Percentiles rank a stretch among this genome's conserved stretches.
phyloP scores from a whole-genome alignment of 352 stramenopile genomes.

The Phytophthora ohioensis region DNA sequence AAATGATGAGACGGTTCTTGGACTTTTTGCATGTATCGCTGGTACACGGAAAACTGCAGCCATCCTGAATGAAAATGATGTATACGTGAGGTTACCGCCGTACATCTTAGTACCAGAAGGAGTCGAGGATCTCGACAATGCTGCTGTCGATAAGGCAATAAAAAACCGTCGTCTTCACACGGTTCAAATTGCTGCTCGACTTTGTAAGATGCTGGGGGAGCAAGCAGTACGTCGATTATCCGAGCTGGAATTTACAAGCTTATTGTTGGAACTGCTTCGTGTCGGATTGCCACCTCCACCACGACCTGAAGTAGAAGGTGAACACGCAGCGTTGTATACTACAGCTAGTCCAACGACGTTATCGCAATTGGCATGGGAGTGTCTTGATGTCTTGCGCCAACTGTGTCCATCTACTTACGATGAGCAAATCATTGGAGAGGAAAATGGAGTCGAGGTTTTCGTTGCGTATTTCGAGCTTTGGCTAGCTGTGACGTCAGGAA shows the following conservation, averaged over 20 bases:
- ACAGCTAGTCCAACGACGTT: constrained; percentile 9
- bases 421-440: constrained; percentile 52
- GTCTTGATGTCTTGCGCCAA: constrained; percentile 50
- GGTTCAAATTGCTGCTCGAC: constrained; percentile 31
- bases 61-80: constrained; percentile 66
- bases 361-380: constrained; percentile 40
- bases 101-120: constrained; percentile 45
- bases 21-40: constrained; percentile 49
- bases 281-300: constrained; percentile 6
- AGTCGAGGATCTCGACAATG: not conserved
- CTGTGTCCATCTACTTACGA: constrained; percentile 47
- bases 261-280: constrained; percentile 57
- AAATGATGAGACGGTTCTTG: constrained; percentile 58
- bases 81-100: constrained; percentile 49
- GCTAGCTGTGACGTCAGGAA: constrained; percentile 35
- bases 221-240: constrained; percentile 48
- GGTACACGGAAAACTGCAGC: constrained; percentile 53
- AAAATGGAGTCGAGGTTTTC: constrained; percentile 52
- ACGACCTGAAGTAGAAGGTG: constrained; percentile 8
- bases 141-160: constrained; percentile 1
- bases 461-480: constrained; percentile 45
- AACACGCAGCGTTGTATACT: not conserved
- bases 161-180: constrained; percentile 21
- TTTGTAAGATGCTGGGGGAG: constrained; percentile 50
- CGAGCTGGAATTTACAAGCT: constrained; percentile 45